Conservation (phyloP, 164 flowering plant species). For the Aristolochia fimbriata region DNA sequence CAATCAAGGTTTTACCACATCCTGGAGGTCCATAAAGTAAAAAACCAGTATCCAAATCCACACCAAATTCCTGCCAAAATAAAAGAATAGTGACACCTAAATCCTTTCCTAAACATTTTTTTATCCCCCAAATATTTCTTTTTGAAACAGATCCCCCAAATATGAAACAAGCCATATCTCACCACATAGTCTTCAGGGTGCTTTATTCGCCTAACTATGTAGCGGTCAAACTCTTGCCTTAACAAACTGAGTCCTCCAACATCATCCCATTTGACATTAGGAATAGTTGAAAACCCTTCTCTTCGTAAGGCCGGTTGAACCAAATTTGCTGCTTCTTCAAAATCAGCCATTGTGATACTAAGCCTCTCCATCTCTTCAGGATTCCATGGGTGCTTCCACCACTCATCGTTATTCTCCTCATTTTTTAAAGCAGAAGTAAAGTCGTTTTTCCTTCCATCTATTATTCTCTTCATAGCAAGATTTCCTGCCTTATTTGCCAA, state of each 20-base stretch:
- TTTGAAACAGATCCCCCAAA: background rate
- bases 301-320: constrained; percentile 85
- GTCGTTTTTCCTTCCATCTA: constrained; percentile 38
- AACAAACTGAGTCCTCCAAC: constrained; percentile 78
- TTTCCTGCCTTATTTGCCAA: constrained; percentile 72
- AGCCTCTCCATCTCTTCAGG: constrained; percentile 66
- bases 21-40: constrained; percentile 98
- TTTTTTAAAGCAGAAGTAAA: constrained; percentile 16
- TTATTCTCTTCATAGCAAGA: constrained; percentile 65
- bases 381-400: constrained; percentile 60
- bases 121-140: no score
- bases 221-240: constrained; percentile 57
- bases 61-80: constrained; percentile 50
- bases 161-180: constrained; percentile 4
- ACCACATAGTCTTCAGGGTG: constrained; percentile 64
- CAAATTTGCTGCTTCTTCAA: constrained; percentile 77
- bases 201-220: constrained; percentile 58
- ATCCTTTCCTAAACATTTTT: background rate
- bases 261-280: constrained; percentile 89
- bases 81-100: background rate
- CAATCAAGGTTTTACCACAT: constrained; percentile 95
- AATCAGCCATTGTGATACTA: constrained; percentile 74
- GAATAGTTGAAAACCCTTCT: constrained; percentile 87
- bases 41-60: constrained; percentile 73
- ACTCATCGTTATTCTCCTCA: constrained; percentile 26